Evolutionary conservation across 148 eudicot species (phyloP).

Genomic region (Talinum fruticosum): DNA sequence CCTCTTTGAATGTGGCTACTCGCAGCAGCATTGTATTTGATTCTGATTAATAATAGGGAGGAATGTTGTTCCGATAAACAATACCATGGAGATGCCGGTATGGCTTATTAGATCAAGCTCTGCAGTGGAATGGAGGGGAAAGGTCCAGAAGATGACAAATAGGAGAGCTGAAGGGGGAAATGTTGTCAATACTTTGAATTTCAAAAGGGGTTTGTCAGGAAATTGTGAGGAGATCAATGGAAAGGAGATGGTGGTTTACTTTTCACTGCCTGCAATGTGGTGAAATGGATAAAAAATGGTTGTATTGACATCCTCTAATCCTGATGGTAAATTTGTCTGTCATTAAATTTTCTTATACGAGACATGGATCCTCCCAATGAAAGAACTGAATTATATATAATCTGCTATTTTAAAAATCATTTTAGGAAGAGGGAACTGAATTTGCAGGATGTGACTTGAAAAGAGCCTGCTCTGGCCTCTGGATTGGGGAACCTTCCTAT

Average conservation of each 20-base stretch:
- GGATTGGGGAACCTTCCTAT: neutral
- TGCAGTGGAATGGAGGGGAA: neutral
- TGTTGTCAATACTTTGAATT: neutral
- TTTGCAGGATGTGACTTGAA: no score
- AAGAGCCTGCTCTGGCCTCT: no score
- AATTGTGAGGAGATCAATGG: neutral
- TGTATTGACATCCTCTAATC: neutral
- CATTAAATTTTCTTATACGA: neutral
- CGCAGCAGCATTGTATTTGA: neutral
- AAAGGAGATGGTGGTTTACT: neutral
- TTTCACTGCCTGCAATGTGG: neutral
- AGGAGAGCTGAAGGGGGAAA: neutral
- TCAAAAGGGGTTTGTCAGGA: neutral
- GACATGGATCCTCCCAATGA: neutral
- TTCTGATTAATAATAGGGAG: neutral
- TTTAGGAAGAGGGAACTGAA: neutral
- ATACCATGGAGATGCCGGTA: neutral
- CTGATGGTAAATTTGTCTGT: neutral
- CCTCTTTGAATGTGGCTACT: neutral
- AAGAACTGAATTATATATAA: neutral
- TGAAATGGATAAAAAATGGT: neutral
- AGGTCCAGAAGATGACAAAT: neutral
- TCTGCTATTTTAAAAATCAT: neutral
- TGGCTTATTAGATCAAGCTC: neutral
- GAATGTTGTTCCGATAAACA: neutral